Evolutionary conservation across 257 asterid species (phyloP), one percentile per base, ranked within the genome.

Genomic region (Hygrophila difformis): DNA sequence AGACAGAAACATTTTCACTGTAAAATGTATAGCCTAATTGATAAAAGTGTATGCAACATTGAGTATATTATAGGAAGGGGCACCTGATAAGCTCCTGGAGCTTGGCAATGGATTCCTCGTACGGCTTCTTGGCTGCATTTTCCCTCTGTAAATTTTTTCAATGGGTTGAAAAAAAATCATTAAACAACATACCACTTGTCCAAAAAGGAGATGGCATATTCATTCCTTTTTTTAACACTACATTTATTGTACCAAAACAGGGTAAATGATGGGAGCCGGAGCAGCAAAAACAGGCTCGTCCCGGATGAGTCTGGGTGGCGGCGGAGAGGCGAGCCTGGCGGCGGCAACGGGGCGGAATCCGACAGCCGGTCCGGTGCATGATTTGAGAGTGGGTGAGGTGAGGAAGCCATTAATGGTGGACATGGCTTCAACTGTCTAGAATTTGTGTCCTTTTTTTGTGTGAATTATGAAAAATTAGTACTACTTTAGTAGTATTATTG

Each of bases 271-370:
- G 43, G 94, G 93, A 37, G 95, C 73, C 0, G 96, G 89, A 23
- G 94, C 81, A 5, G 96, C 96, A n/a, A 88, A 81, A 18, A 88
- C 94, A 6, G 97, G 97, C 81, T 79, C 67, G 74, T 84, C 65
- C 24, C 87, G 71, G 66, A 88, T 88, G 71, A 88, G 95, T 18
- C 47, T 74, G 6, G 89, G 93, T 7, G 78, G 14, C 11, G 85
- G 60, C 12, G 75, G 53, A 26, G 77, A 66, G 58, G 55, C 65
- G 46, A 77, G 73, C 36, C 57, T 70, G 1, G 97, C 95, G 53
- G 69, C 18, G 58, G 66, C 61, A 8, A 69, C 20, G 1, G 91
- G 87, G 56, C 85, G 91, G 57, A 49, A 13, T 41, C 34, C n/a
- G n/a, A n/a, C n/a, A 21, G 47, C 83, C 24, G 41, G 56, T 50